A percentile compares a stretch with the other conserved stretches of the same genome.
phyloP scores from a whole-genome alignment of 495 filamentous ascomycete genomes.

The Lineolata rhizophorae region DNA sequence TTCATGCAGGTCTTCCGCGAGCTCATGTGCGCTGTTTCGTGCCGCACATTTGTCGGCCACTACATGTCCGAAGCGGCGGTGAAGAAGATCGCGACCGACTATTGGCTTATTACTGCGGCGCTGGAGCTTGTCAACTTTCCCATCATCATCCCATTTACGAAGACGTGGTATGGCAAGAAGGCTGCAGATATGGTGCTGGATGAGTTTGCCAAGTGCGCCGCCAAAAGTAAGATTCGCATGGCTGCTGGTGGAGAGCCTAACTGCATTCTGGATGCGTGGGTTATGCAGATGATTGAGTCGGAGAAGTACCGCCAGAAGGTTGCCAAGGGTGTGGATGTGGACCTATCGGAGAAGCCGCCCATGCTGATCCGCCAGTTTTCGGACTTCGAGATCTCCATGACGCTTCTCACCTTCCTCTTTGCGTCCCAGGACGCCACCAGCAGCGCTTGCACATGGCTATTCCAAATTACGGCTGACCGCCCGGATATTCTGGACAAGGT shows the following conservation, averaged over 20 bases:
- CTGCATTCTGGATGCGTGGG: conserved; percentile 91
- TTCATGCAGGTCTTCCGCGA: conserved; percentile 92
- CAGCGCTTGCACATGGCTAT: conserved; percentile 81
- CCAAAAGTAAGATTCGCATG: conserved; percentile 85
- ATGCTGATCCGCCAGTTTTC: conserved; percentile 68
- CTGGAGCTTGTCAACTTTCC: conserved; percentile 98
- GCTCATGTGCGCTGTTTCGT: conserved; percentile 84
- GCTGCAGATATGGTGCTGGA: conserved; percentile 78
- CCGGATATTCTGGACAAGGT: conserved; percentile 79
- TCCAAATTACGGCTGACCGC: conserved; percentile 85
- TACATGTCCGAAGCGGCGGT: conserved; percentile 77
- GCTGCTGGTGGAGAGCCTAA: conserved; percentile 66
- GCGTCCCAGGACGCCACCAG: conserved; percentile 94
- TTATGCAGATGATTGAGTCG: conserved; percentile 65
- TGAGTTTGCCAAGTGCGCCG: conserved; percentile 78
- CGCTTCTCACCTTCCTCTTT: conserved; percentile 93
- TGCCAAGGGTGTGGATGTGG: conserved; percentile 40
- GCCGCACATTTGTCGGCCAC: conserved; percentile 89
- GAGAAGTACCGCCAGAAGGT: conserved; percentile 53
- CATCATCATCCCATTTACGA: conserved; percentile 88
- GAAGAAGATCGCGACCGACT: conserved; percentile 92
- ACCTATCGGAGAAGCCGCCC: conserved; percentile 54
- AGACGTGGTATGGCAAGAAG: conserved; percentile 94
- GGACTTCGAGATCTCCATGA: conserved; percentile 86
- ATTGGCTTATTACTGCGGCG: conserved; percentile 86